Evolutionary conservation across 164 flowering plant genomes (phyloP).

Genomic region (Vitis cinerea): DNA sequence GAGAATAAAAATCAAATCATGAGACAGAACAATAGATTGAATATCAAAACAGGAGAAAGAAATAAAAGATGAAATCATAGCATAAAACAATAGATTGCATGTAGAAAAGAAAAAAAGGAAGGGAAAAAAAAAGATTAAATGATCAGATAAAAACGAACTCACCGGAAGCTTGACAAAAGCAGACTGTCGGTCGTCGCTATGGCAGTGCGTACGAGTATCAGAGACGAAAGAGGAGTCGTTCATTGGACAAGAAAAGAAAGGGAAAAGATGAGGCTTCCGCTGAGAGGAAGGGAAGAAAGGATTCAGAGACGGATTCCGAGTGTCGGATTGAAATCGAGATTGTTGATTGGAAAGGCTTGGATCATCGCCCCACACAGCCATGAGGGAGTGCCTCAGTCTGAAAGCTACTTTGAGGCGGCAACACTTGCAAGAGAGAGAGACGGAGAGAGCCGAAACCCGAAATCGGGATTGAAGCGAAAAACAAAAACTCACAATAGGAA

Average conservation of each 20-base stretch:
- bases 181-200: slow-evolving; percentile 4
- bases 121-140: neutral
- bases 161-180: slow-evolving; percentile 6
- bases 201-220: neutral
- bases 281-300: slow-evolving; percentile 15
- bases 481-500: too few relatives aligned
- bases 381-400: too few relatives aligned
- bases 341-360: slow-evolving; percentile 9
- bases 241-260: slow-evolving; percentile 1
- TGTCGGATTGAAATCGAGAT: slow-evolving; percentile 9
- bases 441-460: neutral
- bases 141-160: slow-evolving; percentile 2
- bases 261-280: neutral
- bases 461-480: too few relatives aligned
- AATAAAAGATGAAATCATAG: too few relatives aligned
- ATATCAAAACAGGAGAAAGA: too few relatives aligned
- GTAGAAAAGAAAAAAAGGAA: neutral
- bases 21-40: too few relatives aligned
- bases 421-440: slow-evolving; percentile 4
- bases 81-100: too few relatives aligned
- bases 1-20: too few relatives aligned
- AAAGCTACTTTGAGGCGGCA: neutral
- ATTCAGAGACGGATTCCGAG: slow-evolving; percentile 12
- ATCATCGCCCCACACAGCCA: slow-evolving; percentile 15
- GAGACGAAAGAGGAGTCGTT: neutral